Evolutionary conservation across 257 asterid species (phyloP), one percentile per base, ranked within the genome.

Genomic region (Plantago ovata): DNA sequence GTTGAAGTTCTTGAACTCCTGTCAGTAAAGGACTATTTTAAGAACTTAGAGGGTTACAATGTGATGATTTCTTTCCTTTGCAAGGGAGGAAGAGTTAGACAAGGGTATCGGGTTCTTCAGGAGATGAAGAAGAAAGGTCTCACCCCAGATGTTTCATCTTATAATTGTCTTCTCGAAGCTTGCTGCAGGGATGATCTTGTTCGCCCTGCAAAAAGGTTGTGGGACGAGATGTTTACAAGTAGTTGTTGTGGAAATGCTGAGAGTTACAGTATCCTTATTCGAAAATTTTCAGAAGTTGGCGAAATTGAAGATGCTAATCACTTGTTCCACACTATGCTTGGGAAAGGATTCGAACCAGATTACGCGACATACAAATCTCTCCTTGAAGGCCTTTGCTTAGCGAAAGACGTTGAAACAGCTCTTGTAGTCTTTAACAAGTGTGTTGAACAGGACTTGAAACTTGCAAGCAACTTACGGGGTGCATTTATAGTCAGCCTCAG

Each of bases 181-280:
- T 85, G 94, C 80, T 85, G 96, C 70, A 68, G 75, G 70, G 94
- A 83, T 24, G 95, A 87, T 70, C 79, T 87, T 21, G 45, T 87
- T 11, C 89, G 92, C 41, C 96, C 96, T 7, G 98, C 98, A 22
- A 87, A 77, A 68, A 80, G 94, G 61, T 65, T 92, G 38, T 87
- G 96, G 95, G 96, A 92, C 60, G 96, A 92, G 77, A 92, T 92
- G 98, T 87, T 92, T 73, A 70, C 86, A 40, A 77, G 80, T 77
- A 89, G 93, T 32, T 87, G 92, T 63, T 61, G 69, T 67, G 95
- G 92, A 33, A 79, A 88, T 69, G 56, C 72, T 68, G 76, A 67
- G 69, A 83, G 85, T 8, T 87, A 81, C 68, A 70, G 56, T 38
- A 78, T 87, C 43, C 81, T 92, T 13, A 80, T 87, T 33, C 68